Evolutionary conservation across 371 early-diverging fungal genomes (phyloP).

Genomic region (Choanephora cucurbitarum): DNA sequence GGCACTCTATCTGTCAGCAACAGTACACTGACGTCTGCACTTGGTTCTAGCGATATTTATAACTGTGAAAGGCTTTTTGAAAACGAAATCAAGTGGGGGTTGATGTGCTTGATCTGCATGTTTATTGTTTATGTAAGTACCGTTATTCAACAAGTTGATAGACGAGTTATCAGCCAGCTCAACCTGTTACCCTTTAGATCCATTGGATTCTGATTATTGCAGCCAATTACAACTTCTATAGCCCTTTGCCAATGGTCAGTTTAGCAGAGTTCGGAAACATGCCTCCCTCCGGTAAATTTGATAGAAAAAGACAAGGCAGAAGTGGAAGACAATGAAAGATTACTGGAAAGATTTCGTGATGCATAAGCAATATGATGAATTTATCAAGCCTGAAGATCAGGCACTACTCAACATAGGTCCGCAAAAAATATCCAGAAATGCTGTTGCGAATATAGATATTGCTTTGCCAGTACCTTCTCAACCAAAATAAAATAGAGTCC

Average conservation of each 20-base stretch:
- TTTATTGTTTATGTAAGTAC: slow-evolving; percentile 43
- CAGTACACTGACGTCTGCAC: background rate
- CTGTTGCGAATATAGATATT: no score
- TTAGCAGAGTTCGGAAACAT: slow-evolving; percentile 12
- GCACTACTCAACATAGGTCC: background rate
- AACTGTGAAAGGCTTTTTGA: slow-evolving; percentile 45
- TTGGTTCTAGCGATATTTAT: slow-evolving; percentile 30
- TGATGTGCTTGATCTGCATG: slow-evolving; percentile 37
- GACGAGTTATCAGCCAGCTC: background rate
- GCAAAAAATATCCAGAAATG: background rate
- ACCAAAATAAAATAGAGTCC: no score
- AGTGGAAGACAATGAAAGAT: slow-evolving; percentile 4
- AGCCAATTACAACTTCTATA: slow-evolving; percentile 12
- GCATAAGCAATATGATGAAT: slow-evolving; percentile 17
- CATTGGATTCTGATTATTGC: slow-evolving; percentile 29
- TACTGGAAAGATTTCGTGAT: slow-evolving; percentile 3
- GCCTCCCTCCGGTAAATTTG: background rate
- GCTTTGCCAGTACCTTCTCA: no score
- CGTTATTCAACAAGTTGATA: background rate
- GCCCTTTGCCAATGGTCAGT: background rate
- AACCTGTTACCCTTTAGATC: slow-evolving; percentile 4
- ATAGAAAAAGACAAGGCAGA: slow-evolving; percentile 5
- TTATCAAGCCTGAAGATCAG: background rate
- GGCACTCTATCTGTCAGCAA: slow-evolving; percentile 2
- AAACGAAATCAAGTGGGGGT: slow-evolving; percentile 47